Conservation (phyloP, 1,139 yeast species). For the Citeromyces hawaiiensis region DNA sequence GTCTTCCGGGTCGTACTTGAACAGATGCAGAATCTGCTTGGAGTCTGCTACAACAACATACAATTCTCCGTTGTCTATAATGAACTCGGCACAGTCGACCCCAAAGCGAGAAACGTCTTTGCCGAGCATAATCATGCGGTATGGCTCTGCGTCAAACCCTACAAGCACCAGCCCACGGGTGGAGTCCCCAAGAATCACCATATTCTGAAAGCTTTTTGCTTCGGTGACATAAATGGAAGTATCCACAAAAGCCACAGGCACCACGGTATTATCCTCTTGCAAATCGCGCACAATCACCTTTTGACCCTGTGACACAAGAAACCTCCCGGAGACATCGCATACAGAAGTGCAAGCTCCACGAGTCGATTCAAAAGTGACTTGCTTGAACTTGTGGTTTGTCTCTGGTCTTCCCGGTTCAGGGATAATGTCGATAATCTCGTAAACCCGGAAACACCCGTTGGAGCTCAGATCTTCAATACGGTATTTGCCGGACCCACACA, state of each 20-base stretch:
- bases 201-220: constrained; percentile 71
- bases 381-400: constrained; percentile 66
- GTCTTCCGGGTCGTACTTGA: constrained; percentile 90
- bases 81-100: constrained; percentile 52
- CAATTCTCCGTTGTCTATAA: constrained; percentile 58
- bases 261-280: constrained; percentile 67
- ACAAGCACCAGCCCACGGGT: constrained; percentile 70
- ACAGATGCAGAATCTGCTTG: constrained; percentile 53
- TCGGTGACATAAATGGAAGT: constrained; percentile 70
- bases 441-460: constrained; percentile 65
- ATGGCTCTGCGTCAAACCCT: constrained; percentile 94
- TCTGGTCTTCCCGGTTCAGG: constrained; percentile 89
- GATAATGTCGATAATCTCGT: constrained; percentile 69
- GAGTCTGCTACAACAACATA: constrained; percentile 61
- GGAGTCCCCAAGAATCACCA: constrained; percentile 69
- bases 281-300: constrained; percentile 71
- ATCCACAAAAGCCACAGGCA: constrained; percentile 90
- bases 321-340: constrained; percentile 74
- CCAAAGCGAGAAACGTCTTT: constrained; percentile 57
- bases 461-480: constrained; percentile 79
- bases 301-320: constrained; percentile 82
- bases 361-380: constrained; percentile 61
- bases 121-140: constrained; percentile 68
- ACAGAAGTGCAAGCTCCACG: constrained; percentile 79
- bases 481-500: constrained; percentile 66